Evolutionary conservation across 495 filamentous ascomycete species (phyloP), one percentile per base, ranked within the genome.

Genomic region (Amniculicola lignicola): DNA sequence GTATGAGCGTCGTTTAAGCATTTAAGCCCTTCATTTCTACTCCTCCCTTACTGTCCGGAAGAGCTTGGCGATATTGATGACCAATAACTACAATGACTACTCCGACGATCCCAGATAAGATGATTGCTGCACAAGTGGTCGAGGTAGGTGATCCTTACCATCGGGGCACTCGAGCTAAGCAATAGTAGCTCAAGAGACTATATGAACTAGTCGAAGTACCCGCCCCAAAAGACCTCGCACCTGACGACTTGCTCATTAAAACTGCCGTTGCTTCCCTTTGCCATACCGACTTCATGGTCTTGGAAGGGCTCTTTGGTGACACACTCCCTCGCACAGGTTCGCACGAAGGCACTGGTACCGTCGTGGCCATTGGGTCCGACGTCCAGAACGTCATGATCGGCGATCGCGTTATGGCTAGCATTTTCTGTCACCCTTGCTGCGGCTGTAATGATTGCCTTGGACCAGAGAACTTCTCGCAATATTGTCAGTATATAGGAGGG

Each of bases 211-310:
- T 69, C 51, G 58, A 63, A n/a, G 65, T 81, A 44, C 71, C 74
- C 42, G 75, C 76, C 10, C 81, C 80, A 21, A 57, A 60, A 23
- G 57, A 68, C 10, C 69, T 82, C 12, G 53, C 64, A 11, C 70
- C 72, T 1, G 62, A 77, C 52, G 80, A 82, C 56, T 57, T 83
- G 11, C 77, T 83, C 35, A 70, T 83, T 59, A 80, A 81, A 68
- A 69, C 81, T 38, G 79, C 74, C 39, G 80, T 79, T 15, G 81
- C 77, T 25, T 79, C 77, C 10, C 72, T 81, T 60, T 84, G 81
- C 71, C 81, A 84, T 67, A 82, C 82, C 6, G 82, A 83, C 65
- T 54, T 65, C 53, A 81, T 82, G 72, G 75, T 78, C 27, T 56
- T 56, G 33, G 61, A 69, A 1, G 77, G 82, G 47, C 37, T 51